Evolutionary conservation across 1,284 basidiomycete genomes (phyloP), one percentile per base, ranked within the genome.

Genomic region (Boletus mariae): DNA sequence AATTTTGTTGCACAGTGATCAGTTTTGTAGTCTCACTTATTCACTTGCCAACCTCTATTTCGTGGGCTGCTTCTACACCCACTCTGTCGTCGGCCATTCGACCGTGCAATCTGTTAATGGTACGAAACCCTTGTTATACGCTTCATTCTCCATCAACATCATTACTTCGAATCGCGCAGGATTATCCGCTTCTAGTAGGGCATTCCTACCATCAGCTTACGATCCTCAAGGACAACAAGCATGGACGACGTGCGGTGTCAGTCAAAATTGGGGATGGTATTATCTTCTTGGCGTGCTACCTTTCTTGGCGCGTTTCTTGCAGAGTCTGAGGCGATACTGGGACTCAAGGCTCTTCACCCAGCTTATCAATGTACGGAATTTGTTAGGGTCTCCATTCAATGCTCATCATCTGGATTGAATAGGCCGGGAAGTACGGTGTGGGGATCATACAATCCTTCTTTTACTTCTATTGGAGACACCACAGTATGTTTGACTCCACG

Each of bases 321-420:
- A 98, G 70, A 94, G 92, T 68, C 63, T 95, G 41, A 87, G 87
- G 61, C 92, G 94, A 74, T 97, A 86, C 67, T 70, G 71, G 37
- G 94, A 97, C 67, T 92, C 89, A 5, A 72, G 74, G 34, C 72
- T 90, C 31, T 64, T 75, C 15, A 89, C 90, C 0, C 94, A 98
- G 77, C 73, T 98, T 29, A 84, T 97, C 66, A 98, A 98, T 61
- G 92, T 89, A 52, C 57, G 80, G 1, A 17, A 11, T 25, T 11
- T 5, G n/a, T 51, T 17, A n/a, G 26, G 28, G 5, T 47, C n/a
- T 17, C 15, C 5, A 4, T 42, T 13, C 5, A 4, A n/a, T 44
- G 23, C 13, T 60, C n/a, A 66, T 17, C 13, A 5, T 20, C 5
- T 15, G 1, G 32, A 45, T 44, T n/a, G 1, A 23, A 31, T 51